Conservation (phyloP, 2,329 filamentous ascomycete genomes). For the Aspergillus tanneri region DNA sequence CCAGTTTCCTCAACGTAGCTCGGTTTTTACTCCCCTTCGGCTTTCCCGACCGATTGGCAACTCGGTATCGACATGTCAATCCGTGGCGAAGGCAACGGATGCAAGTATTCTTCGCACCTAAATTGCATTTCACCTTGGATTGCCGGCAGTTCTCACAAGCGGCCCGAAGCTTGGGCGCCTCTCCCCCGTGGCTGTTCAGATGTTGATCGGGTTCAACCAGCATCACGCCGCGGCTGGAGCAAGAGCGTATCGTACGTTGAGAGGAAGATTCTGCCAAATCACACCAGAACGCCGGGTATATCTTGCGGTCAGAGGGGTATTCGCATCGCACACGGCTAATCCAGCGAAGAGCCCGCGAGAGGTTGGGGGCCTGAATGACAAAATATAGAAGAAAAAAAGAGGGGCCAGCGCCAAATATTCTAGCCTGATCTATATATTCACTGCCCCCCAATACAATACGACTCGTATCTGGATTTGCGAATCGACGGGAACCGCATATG, state of each 20-base stretch:
- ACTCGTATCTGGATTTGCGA: conserved; percentile 31
- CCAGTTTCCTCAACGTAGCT: conserved; percentile 37
- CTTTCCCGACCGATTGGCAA: conserved; percentile 41
- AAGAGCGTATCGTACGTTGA: background rate
- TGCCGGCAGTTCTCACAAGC: conserved; percentile 43
- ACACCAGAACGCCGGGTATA: no score
- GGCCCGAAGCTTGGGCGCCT: conserved; percentile 37
- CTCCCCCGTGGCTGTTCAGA: no score
- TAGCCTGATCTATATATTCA: no score
- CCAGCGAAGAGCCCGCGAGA: no score
- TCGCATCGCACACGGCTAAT: no score
- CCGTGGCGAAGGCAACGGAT: conserved; percentile 40
- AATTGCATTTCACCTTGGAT: conserved; percentile 42
- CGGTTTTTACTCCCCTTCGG: conserved; percentile 43
- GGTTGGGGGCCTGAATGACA: no score
- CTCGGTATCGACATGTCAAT: conserved; percentile 38
- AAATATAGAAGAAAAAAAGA: background rate
- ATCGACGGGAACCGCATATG: conserved; percentile 34
- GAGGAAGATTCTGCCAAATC: no score
- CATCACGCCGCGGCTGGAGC: conserved; percentile 19
- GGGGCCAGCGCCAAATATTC: no score
- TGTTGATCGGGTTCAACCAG: conserved; percentile 28
- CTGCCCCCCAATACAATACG: conserved; percentile 19
- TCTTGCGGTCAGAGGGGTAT: no score
- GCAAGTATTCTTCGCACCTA: conserved; percentile 38